These are phyloP conservation scores for Nepenthes mirabilis DNA, from an alignment of 148 eudicot species.

Conservation along the genomic window DNA sequence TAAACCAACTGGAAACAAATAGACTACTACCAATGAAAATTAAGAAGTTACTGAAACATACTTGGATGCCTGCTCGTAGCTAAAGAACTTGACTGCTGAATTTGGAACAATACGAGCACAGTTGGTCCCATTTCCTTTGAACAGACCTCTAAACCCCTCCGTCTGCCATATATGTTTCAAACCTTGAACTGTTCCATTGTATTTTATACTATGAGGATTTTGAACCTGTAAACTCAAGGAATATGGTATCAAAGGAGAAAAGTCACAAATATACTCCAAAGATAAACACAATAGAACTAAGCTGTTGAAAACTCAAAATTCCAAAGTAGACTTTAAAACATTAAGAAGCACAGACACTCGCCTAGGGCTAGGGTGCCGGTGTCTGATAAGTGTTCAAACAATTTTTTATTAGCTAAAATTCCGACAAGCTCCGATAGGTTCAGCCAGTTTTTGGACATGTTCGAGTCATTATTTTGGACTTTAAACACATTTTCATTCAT, in stretches of 20 bases:
- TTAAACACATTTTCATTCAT: too few species aligned
- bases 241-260: constrained; percentile 1
- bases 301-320: too few species aligned
- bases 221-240: constrained; percentile 54
- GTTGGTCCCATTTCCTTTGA: constrained; percentile 91
- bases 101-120: constrained; percentile 96
- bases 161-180: constrained; percentile 86
- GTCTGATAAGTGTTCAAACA: too few species aligned
- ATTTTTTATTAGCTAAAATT: too few species aligned
- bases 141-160: constrained; percentile 80
- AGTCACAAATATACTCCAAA: neutral
- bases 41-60: constrained; percentile 18
- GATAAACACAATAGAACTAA: neutral
- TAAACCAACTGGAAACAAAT: neutral
- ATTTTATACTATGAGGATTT: constrained; percentile 76
- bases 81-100: constrained; percentile 88
- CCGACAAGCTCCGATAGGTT: too few species aligned
- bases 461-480: too few species aligned
- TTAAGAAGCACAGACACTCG: too few species aligned
- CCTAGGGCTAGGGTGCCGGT: too few species aligned
- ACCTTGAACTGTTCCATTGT: constrained; percentile 77
- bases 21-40: neutral
- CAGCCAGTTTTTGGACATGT: too few species aligned
- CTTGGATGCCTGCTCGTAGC: constrained; percentile 93
- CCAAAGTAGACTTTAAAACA: too few species aligned